A percentile compares a stretch with the other conserved stretches of the same genome.
These are phyloP conservation scores for Aspergillus japonicus DNA, from an alignment of 2,329 filamentous ascomycete genomes.

Conservation along the genomic window DNA sequence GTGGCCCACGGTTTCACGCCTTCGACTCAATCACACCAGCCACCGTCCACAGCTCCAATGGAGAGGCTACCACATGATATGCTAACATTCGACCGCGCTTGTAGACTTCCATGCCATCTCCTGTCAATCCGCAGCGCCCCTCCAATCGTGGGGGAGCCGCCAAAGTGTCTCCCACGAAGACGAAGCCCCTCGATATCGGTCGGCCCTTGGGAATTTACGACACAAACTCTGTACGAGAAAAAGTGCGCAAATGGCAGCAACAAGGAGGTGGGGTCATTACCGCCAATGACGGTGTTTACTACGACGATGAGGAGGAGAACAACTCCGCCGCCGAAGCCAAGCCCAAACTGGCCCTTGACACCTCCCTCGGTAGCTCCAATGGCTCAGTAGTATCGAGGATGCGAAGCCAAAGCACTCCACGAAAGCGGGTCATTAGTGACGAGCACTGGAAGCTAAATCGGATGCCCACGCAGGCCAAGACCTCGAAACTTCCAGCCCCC, in stretches of 20 bases:
- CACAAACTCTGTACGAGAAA: slow-evolving; percentile 69
- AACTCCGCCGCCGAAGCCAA: slow-evolving; percentile 26
- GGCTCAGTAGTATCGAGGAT: slow-evolving; percentile 22
- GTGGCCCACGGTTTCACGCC: background rate
- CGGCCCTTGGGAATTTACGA: slow-evolving; percentile 57
- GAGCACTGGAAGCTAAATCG: slow-evolving; percentile 71
- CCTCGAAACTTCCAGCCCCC: slow-evolving; percentile 40
- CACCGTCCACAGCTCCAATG: background rate
- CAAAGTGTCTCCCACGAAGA: slow-evolving; percentile 57
- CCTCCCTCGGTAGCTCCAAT: slow-evolving; percentile 19
- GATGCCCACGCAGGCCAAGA: slow-evolving; percentile 43
- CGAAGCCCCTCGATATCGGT: slow-evolving; percentile 49
- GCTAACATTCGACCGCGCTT: slow-evolving; percentile 14
- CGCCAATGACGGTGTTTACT: slow-evolving; percentile 58
- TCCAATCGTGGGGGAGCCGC: slow-evolving; percentile 54
- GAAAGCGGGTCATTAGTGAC: slow-evolving; percentile 91
- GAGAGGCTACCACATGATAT: background rate
- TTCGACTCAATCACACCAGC: slow-evolving; percentile 5
- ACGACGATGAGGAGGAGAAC: slow-evolving; percentile 53
- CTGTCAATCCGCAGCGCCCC: slow-evolving; percentile 39
- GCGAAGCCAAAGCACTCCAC: slow-evolving; percentile 63
- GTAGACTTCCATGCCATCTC: slow-evolving; percentile 41
- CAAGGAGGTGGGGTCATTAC: slow-evolving; percentile 66
- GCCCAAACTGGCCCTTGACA: slow-evolving; percentile 27
- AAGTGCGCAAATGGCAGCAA: slow-evolving; percentile 83